Conservation (phyloP, 345 rosid genomes). For the Murraya paniculata region DNA sequence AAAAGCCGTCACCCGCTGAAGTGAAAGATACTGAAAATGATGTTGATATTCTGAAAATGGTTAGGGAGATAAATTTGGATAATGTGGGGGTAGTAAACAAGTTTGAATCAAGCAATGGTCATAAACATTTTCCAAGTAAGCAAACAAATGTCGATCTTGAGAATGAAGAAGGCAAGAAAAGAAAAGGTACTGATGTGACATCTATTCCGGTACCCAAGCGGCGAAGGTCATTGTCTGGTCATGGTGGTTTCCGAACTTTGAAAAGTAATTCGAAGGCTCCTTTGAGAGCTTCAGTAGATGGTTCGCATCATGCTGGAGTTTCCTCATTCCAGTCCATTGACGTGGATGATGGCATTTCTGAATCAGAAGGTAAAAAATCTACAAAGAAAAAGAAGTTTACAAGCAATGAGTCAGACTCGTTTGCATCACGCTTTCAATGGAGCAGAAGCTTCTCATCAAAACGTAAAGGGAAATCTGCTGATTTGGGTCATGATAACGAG, state of each 20-base stretch:
- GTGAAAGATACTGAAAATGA: constrained; percentile 52
- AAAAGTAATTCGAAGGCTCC: constrained; percentile 37
- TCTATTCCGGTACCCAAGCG: constrained; percentile 72
- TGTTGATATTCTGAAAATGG: constrained; percentile 88
- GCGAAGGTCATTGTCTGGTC: constrained; percentile 62
- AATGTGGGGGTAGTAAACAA: constrained; percentile 45
- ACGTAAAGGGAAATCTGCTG: constrained; percentile 42
- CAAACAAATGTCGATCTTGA: constrained; percentile 34
- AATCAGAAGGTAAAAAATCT: constrained; percentile 37
- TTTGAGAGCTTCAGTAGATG: constrained; percentile 33
- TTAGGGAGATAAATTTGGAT: constrained; percentile 87
- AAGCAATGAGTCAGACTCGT: constrained; percentile 34
- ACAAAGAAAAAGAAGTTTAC: constrained; percentile 22
- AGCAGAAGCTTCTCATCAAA: constrained; percentile 39
- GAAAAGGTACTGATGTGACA: constrained; percentile 48
- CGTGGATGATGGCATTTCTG: constrained; percentile 29
- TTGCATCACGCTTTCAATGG: constrained; percentile 39
- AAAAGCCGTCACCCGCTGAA: constrained; percentile 40
- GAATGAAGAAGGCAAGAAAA: constrained; percentile 52
- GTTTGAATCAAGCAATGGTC: constrained; percentile 84
- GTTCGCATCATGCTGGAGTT: constrained; percentile 30
- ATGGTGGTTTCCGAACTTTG: constrained; percentile 51
- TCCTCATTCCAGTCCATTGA: constrained; percentile 15
- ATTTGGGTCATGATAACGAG: constrained; percentile 33
- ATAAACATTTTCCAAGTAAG: constrained; percentile 45